Percentiles rank a stretch among this genome's conserved stretches.
Evolutionary conservation across 2,329 filamentous ascomycete genomes (phyloP).

Genomic region (Ploettnerulaceae sp.): DNA sequence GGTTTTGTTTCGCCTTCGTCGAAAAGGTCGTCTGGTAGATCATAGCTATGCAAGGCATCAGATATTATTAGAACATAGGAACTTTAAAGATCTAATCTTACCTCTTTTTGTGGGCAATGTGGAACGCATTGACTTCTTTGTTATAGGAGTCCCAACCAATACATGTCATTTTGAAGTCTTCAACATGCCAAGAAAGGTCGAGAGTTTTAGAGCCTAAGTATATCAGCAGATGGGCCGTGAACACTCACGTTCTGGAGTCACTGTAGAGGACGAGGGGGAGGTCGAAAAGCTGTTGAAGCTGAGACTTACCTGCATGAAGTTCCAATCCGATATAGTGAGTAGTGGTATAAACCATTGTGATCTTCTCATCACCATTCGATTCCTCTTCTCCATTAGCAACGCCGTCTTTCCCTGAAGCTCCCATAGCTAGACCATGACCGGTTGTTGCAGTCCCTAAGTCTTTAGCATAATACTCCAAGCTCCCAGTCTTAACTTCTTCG

Average conservation of each 20-base stretch:
- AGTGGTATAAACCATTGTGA: constrained; percentile 66
- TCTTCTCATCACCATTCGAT: constrained; percentile 29
- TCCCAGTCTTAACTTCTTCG: constrained; percentile 57
- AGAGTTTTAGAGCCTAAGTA: constrained; percentile 60
- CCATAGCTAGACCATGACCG: constrained; percentile 40
- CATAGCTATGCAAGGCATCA: constrained; percentile 53
- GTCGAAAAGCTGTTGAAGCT: neutral
- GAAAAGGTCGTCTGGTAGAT: constrained; percentile 88
- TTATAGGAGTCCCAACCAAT: constrained; percentile 71
- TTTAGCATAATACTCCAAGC: constrained; percentile 51
- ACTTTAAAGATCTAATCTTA: constrained; percentile 42
- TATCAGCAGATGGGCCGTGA: constrained; percentile 34
- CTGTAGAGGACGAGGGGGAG: neutral
- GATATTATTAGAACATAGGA: constrained; percentile 15
- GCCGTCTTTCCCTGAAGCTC: constrained; percentile 37
- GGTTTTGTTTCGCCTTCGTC: constrained; percentile 71
- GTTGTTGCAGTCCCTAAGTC: constrained; percentile 32
- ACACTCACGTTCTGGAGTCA: constrained; percentile 3
- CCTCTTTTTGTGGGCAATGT: constrained; percentile 73
- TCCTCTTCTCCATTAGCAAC: constrained; percentile 38
- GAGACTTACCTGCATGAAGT: constrained; percentile 61
- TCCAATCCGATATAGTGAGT: constrained; percentile 93
- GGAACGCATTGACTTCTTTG: constrained; percentile 68
- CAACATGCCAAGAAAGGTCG: constrained; percentile 75
- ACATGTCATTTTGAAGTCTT: constrained; percentile 82